phyloP scores from a whole-genome alignment of 2,329 filamentous ascomycete genomes.

The Arthrobotrys megalospora region DNA sequence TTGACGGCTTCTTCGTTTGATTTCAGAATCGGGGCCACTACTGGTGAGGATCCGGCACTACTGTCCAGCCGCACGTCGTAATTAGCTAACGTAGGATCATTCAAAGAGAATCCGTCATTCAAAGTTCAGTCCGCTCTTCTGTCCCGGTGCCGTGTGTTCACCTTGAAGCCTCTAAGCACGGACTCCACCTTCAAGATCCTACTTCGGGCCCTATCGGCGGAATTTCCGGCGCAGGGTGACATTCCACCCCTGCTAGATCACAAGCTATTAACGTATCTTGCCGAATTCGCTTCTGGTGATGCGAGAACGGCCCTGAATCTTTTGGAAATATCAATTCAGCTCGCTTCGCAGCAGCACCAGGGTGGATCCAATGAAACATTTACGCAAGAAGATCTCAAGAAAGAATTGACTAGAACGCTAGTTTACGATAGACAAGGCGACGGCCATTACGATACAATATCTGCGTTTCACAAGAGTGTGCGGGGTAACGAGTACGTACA shows the following conservation, averaged over 20 bases:
- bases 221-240: slow-evolving; percentile 42
- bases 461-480: slow-evolving; percentile 95
- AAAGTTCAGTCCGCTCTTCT: slow-evolving; percentile 89
- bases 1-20: slow-evolving; percentile 12
- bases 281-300: slow-evolving; percentile 90
- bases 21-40: slow-evolving; percentile 84
- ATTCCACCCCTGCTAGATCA: slow-evolving; percentile 77
- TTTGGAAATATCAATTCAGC: slow-evolving; percentile 86
- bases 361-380: slow-evolving; percentile 64
- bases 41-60: slow-evolving; percentile 69
- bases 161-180: slow-evolving; percentile 79
- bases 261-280: slow-evolving; percentile 84
- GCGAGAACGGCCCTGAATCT: slow-evolving; percentile 93
- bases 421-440: slow-evolving; percentile 96
- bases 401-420: slow-evolving; percentile 87
- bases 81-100: slow-evolving; percentile 9
- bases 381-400: slow-evolving; percentile 83
- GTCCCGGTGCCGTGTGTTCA: slow-evolving; percentile 92
- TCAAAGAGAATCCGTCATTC: slow-evolving; percentile 82
- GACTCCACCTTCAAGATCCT: slow-evolving; percentile 73
- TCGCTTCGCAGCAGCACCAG: slow-evolving; percentile 39
- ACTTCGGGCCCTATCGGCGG: slow-evolving; percentile 35
- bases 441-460: slow-evolving; percentile 98
- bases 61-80: not conserved
- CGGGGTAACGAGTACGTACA: slow-evolving; percentile 85